A percentile compares a stretch with the other conserved stretches of the same genome.
These are phyloP conservation scores for Albophoma yamanashiensis DNA, from an alignment of 2,329 filamentous ascomycete genomes.

Conservation along the genomic window DNA sequence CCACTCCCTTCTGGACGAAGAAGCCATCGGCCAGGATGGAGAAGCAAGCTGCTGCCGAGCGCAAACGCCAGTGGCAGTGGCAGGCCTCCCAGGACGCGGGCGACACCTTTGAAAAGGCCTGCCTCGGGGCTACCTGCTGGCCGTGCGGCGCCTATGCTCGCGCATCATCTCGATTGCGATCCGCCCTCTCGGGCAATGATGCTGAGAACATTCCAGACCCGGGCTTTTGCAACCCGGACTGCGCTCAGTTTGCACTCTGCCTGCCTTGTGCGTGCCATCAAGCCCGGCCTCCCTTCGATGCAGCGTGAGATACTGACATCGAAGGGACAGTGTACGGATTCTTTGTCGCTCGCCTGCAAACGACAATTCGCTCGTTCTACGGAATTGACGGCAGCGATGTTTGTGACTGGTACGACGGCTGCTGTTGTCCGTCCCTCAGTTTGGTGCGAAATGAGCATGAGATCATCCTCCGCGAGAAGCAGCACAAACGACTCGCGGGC, in stretches of 20 bases:
- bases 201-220: constrained; percentile 6
- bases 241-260: constrained; percentile 11
- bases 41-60: constrained; percentile 5
- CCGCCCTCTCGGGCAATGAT: constrained; percentile 11
- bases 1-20: constrained; percentile 4
- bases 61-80: constrained; percentile 8
- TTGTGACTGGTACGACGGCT: constrained; percentile 14
- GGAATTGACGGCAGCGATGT: constrained; percentile 14
- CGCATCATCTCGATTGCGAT: constrained; percentile 11
- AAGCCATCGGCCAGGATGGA: constrained; percentile 9
- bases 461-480: constrained; percentile 17
- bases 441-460: constrained; percentile 20
- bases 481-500: constrained; percentile 3
- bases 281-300: neutral
- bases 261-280: constrained; percentile 14
- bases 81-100: neutral
- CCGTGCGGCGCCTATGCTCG: constrained; percentile 18
- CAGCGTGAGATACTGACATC: neutral
- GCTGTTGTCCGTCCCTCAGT: constrained; percentile 16
- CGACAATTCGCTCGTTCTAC: constrained; percentile 19
- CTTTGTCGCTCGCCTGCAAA: constrained; percentile 17
- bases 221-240: constrained; percentile 11
- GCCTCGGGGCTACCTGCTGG: constrained; percentile 7
- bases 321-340: constrained; percentile 17
- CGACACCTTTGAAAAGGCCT: constrained; percentile 1